Evolutionary conservation across 495 filamentous ascomycete species (phyloP), one percentile per base, ranked within the genome.

Genomic region (Hypoxylon fuscum): DNA sequence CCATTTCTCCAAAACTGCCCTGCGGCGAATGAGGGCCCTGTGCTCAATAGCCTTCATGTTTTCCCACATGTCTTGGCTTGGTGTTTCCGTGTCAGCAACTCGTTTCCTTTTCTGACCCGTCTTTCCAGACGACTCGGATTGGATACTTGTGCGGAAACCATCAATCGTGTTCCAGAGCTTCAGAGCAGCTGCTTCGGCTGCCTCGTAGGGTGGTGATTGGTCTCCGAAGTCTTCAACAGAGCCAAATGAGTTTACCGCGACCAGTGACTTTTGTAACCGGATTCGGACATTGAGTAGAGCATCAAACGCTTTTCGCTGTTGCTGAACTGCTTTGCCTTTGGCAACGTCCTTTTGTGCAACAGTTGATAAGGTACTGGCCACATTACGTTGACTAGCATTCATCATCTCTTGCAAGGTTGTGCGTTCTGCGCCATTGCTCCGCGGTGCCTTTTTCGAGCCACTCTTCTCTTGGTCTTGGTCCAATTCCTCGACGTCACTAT

Each of bases 111-210:
- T 92, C 44, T 72, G 64, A 10, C 76, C 77, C 0, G 72, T 62
- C 55, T 72, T 73, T 27, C 67, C 64, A n/a, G 70, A 68, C 27
- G 62, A 53, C 2, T 75, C 70, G n/a, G 76, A 68, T 23, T 76
- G 58, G 8, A 80, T 72, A 45, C 80, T 84, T 15, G 77, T 72
- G 11, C 93, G 88, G 56, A 97, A 85, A 18, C 80, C 81, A 66
- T 92, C 88, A 22, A 98, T 81, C 1, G 88, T 87, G 60, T 89
- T 94, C 88, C 92, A 97, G 37, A 98, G 82, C 38, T 87, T 87
- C 20, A 97, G 74, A 0, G 93, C 95, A n/a, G 93, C 93, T 15
- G 84, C 82, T 76, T 98, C 95, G 7, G 93, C 96, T 0, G 89
- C 89, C 59, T 87, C 80, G 63, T 85, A 96, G 71, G 76, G 78